A percentile compares a stretch with the other conserved stretches of the same genome.
phyloP scores from a whole-genome alignment of 1,284 basidiomycete species.

The Microbotryum violaceum region DNA sequence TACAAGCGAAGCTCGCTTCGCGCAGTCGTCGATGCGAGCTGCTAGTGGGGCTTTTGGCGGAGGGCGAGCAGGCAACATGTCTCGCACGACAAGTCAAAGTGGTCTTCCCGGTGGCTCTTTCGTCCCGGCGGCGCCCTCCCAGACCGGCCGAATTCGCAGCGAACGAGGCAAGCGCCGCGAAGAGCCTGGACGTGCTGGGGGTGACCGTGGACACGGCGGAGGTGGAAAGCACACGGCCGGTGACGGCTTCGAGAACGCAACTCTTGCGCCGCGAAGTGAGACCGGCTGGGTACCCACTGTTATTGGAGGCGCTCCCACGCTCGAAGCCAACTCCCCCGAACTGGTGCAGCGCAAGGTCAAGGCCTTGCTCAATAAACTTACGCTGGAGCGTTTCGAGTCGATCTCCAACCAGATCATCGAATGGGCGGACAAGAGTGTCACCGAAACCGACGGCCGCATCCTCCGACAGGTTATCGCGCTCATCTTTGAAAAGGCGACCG shows the following conservation, averaged over 20 bases:
- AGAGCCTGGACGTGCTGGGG: slow-evolving; percentile 39
- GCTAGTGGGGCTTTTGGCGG: slow-evolving; percentile 28
- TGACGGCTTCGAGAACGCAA: slow-evolving; percentile 41
- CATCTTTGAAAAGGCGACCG: slow-evolving; percentile 94
- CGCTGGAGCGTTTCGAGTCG: slow-evolving; percentile 92
- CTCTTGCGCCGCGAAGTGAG: slow-evolving; percentile 46
- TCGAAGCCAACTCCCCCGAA: slow-evolving; percentile 28
- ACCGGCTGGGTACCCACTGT: slow-evolving; percentile 69
- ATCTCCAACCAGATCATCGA: slow-evolving; percentile 86
- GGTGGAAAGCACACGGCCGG: slow-evolving; percentile 49
- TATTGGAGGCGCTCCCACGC: slow-evolving; percentile 6
- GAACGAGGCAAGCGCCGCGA: slow-evolving; percentile 50
- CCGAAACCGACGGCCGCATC: slow-evolving; percentile 86
- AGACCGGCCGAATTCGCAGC: slow-evolving; percentile 52
- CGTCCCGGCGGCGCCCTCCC: slow-evolving; percentile 37
- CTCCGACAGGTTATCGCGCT: slow-evolving; percentile 91
- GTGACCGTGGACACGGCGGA: slow-evolving; percentile 38
- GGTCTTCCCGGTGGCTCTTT: slow-evolving; percentile 45
- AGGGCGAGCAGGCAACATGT: slow-evolving; percentile 51
- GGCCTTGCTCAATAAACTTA: slow-evolving; percentile 87
- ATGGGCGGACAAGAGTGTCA: slow-evolving; percentile 89
- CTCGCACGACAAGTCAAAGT: slow-evolving; percentile 67
- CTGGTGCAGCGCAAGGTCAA: slow-evolving; percentile 91
- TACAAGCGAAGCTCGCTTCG: slow-evolving; percentile 64
- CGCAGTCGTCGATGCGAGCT: slow-evolving; percentile 41